These are phyloP conservation scores for Phytopythium litorale DNA, from an alignment of 352 stramenopile species.

Conservation along the genomic window DNA sequence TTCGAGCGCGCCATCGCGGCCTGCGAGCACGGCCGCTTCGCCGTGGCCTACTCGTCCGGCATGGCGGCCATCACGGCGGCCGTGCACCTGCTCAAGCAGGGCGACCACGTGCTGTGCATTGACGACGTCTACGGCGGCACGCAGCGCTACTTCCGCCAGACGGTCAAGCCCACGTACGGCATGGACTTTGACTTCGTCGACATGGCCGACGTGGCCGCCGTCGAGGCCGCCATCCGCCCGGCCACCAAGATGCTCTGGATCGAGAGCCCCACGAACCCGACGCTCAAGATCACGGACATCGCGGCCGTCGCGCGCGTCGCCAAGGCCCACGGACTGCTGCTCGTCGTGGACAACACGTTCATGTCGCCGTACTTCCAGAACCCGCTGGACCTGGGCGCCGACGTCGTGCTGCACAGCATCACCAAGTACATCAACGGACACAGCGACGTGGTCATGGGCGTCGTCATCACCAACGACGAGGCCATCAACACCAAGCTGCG, in stretches of 20 bases:
- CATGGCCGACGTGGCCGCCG: conserved; percentile 81
- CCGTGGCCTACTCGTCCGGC: conserved; percentile 88
- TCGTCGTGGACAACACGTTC: conserved; percentile 95
- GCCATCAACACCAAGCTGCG: conserved; percentile 93
- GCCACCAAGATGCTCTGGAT: conserved; percentile 95
- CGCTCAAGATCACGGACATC: conserved; percentile 94
- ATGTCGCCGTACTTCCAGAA: conserved; percentile 93
- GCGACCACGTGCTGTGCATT: conserved; percentile 95
- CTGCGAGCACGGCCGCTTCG: conserved; percentile 90
- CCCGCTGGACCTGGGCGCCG: conserved; percentile 88
- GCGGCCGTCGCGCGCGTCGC: conserved; percentile 87
- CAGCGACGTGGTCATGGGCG: conserved; percentile 92
- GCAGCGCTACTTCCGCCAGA: conserved; percentile 92
- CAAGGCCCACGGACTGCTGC: conserved; percentile 85
- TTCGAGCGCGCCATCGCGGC: conserved; percentile 92
- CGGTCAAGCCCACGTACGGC: conserved; percentile 86
- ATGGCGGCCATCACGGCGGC: conserved; percentile 87
- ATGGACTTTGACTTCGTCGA: conserved; percentile 95
- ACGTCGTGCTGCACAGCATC: conserved; percentile 92
- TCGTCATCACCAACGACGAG: conserved; percentile 90
- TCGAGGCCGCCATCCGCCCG: conserved; percentile 77
- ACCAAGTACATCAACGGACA: conserved; percentile 97
- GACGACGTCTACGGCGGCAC: conserved; percentile 96
- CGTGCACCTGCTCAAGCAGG: conserved; percentile 87
- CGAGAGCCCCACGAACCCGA: conserved; percentile 93